A percentile compares a stretch with the other conserved stretches of the same genome.
These are phyloP conservation scores for Geotrichum aggregatum DNA, from an alignment of 1,139 yeast genomes.

Conservation along the genomic window DNA sequence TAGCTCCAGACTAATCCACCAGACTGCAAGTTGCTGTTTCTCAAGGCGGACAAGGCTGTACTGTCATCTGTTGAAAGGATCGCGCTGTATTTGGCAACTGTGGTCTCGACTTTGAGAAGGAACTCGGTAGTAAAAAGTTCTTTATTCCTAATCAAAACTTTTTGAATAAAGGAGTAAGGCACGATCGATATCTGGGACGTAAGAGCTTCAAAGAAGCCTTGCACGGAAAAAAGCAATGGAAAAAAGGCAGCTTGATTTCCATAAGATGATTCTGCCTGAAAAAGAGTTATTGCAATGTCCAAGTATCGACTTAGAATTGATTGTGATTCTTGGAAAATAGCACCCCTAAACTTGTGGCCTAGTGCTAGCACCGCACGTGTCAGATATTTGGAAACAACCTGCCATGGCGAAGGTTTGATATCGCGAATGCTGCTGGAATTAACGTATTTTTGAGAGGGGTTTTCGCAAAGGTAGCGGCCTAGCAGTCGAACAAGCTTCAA, in stretches of 20 bases:
- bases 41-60: neutral
- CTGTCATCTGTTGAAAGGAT: constrained; percentile 17
- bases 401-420: constrained; percentile 47
- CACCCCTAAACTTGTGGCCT: constrained; percentile 40
- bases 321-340: constrained; percentile 11
- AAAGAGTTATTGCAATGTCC: constrained; percentile 26
- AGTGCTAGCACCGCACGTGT: constrained; percentile 38
- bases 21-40: neutral
- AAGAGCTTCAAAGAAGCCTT: constrained; percentile 39
- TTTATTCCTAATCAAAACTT: constrained; percentile 23
- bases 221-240: constrained; percentile 39
- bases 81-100: constrained; percentile 35
- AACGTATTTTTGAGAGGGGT: constrained; percentile 53
- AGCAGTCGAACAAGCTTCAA: constrained; percentile 51
- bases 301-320: constrained; percentile 31
- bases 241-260: constrained; percentile 39
- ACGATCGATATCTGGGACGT: constrained; percentile 18
- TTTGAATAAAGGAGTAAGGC: constrained; percentile 20
- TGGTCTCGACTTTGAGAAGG: constrained; percentile 36
- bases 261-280: constrained; percentile 7
- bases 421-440: constrained; percentile 45
- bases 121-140: constrained; percentile 32
- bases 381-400: constrained; percentile 42
- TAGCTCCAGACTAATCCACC: constrained; percentile 16
- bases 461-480: constrained; percentile 54